A percentile compares a stretch with the other conserved stretches of the same genome.
These are phyloP conservation scores for Penicillium verrucosum DNA, from an alignment of 2,329 filamentous ascomycete species.

Conservation along the genomic window DNA sequence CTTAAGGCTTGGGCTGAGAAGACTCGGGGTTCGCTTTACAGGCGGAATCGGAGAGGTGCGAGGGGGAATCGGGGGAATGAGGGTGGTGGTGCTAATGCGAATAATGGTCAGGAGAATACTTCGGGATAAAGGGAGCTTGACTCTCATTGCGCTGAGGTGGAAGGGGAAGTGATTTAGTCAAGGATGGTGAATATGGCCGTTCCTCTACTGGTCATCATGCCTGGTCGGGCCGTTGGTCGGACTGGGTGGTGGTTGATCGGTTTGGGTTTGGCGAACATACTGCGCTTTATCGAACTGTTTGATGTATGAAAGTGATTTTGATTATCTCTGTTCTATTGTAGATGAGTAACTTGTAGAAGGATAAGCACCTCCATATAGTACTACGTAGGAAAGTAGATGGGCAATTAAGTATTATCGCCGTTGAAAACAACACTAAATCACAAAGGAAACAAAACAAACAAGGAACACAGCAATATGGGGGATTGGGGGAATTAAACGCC, in stretches of 20 bases:
- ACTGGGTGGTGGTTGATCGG: not conserved
- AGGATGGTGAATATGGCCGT: too few species aligned
- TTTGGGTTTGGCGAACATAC: not conserved
- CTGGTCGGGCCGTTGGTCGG: not conserved
- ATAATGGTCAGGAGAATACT: not conserved
- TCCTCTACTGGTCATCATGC: not conserved
- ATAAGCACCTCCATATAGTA: not conserved
- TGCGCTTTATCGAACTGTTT: not conserved
- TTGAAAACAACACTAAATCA: not conserved
- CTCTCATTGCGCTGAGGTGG: not conserved
- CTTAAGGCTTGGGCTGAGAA: not conserved
- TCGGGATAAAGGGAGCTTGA: not conserved
- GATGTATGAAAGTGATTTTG: not conserved
- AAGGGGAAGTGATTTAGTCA: not conserved
- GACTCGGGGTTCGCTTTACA: not conserved
- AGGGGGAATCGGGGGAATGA: not conserved
- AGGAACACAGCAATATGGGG: not conserved
- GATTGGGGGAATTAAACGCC: conserved; percentile 7
- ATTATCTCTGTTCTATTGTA: not conserved
- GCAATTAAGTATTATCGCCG: not conserved
- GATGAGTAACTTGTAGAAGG: not conserved
- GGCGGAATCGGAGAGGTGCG: not conserved
- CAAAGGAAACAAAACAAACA: not conserved
- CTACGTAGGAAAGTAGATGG: not conserved
- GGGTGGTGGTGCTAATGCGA: too few species aligned